Conservation (phyloP, 257 asterid genomes). For the Phtheirospermum japonicum region DNA sequence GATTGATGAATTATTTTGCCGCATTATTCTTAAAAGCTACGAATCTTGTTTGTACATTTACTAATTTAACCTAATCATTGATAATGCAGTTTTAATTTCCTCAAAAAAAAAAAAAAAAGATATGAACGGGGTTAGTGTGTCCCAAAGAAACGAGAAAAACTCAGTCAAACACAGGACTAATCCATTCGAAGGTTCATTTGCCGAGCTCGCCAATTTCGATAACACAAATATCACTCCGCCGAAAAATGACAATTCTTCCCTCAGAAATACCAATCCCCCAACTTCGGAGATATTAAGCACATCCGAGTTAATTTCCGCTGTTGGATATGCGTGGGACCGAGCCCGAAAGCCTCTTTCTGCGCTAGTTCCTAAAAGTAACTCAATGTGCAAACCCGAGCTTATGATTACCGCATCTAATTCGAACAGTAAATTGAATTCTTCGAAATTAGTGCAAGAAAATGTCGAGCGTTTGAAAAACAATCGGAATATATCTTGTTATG, state of each 20-base stretch:
- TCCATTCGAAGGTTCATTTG: conserved; percentile 37
- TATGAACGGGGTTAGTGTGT: conserved; percentile 45
- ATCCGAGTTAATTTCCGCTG: conserved; percentile 63
- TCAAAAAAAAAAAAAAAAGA: conserved; percentile 29
- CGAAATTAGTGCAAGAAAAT: conserved; percentile 28
- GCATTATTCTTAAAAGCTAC: too few species aligned
- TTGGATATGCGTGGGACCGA: conserved; percentile 52
- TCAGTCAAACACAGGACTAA: conserved; percentile 42
- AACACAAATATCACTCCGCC: conserved; percentile 28
- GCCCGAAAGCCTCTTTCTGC: conserved; percentile 58
- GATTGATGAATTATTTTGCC: too few species aligned
- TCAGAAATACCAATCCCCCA: conserved; percentile 31
- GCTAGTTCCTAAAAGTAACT: conserved; percentile 40
- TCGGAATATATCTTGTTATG: conserved; percentile 36
- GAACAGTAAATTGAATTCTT: conserved; percentile 31
- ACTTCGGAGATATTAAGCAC: conserved; percentile 58
- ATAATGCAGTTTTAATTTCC: conserved; percentile 31
- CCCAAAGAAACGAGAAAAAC: conserved; percentile 42
- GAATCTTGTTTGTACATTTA: conserved; percentile 1
- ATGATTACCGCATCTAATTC: conserved; percentile 28
- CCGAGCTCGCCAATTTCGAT: conserved; percentile 45
- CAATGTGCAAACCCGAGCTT: conserved; percentile 31
- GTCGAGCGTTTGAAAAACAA: conserved; percentile 33
- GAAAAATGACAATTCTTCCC: conserved; percentile 36
- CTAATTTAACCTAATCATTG: conserved; percentile 12